Evolutionary conservation across 2,329 filamentous ascomycete genomes (phyloP), one percentile per base, ranked within the genome.

Genomic region (Claviceps sp.): DNA sequence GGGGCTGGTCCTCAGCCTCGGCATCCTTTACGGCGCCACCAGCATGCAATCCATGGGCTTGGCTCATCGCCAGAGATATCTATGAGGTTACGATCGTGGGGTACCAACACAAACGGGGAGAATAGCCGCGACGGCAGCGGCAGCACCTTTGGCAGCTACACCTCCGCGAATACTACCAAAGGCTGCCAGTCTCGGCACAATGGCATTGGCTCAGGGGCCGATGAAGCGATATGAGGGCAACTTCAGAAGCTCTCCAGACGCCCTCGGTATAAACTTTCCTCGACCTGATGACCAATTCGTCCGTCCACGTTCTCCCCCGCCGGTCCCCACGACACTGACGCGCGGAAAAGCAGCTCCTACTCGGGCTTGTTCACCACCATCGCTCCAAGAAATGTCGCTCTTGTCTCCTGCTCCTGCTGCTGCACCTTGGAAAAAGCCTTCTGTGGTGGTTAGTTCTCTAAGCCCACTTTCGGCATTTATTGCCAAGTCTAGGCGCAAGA

Each of bases 1-100:
- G 90, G 89, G 88, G 1, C 69, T 95, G 55, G 79, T 81, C 65
- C 90, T 95, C 66, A 82, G 82, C 4, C 76, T 94, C 48, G 88
- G 82, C 65, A 77, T 86, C 44, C 70, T 88, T 38, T 87, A 86
- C 61, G 75, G 3, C 30, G 9, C 30, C 30, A 11, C 30, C 30
- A 34, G 79, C 55, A 75, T 86, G 54, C 84, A 81, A 2, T 70
- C 74, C 46, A 67, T 84, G 48, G 73, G 78, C 46, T 76, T 74
- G 34, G 67, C 72, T 52, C 79, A 80, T 58, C 70, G 88, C 41
- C 86, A 82, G 79, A 75, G 78, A 56, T 75, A 78, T 59, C 70
- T 75, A 59, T 76, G 72, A 73, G 63, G 72, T 67, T 66, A 64
- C 71, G 70, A 65, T 69, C 72, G 72, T 69, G 70, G 67, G 59